Evolutionary conservation across 495 filamentous ascomycete genomes (phyloP).

Genomic region (Rostrohypoxylon terebratum): DNA sequence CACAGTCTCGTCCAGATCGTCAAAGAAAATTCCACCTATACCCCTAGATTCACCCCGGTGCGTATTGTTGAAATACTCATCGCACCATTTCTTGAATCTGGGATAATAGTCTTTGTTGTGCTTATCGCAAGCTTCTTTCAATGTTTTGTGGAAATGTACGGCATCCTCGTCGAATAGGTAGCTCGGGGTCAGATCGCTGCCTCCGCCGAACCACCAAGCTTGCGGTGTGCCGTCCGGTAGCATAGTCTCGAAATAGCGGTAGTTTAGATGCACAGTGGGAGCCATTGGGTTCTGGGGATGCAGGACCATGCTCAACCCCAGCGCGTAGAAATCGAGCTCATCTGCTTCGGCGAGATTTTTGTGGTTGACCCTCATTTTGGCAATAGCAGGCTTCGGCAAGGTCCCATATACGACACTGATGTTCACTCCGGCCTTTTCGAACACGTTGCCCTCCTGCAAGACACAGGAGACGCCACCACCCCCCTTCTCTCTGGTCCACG

Average conservation of each 20-base stretch:
- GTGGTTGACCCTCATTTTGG: conserved; percentile 95
- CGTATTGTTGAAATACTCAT: conserved; percentile 94
- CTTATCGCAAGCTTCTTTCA: conserved; percentile 93
- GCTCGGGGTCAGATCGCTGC: conserved; percentile 90
- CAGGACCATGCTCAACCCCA: conserved; percentile 90
- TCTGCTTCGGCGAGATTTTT: conserved; percentile 80
- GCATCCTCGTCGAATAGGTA: conserved; percentile 98
- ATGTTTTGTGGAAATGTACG: conserved; percentile 92
- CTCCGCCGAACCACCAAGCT: conserved; percentile 98
- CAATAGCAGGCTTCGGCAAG: conserved; percentile 85
- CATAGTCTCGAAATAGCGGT: conserved; percentile 97
- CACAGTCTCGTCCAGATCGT: conserved; percentile 89
- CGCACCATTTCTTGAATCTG: conserved; percentile 97
- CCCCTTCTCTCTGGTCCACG: conserved; percentile 87
- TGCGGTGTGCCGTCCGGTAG: conserved; percentile 77
- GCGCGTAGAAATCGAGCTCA: conserved; percentile 91
- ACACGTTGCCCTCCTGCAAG: conserved; percentile 93
- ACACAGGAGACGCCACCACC: conserved; percentile 89
- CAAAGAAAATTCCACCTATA: conserved; percentile 97
- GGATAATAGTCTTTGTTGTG: conserved; percentile 95
- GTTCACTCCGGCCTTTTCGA: conserved; percentile 98
- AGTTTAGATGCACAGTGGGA: conserved; percentile 97
- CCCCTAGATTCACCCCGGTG: conserved; percentile 92
- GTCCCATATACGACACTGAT: conserved; percentile 95
- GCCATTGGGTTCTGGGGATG: conserved; percentile 97